Evolutionary conservation across 805 yeast genomes (phyloP).

Genomic region (Metschnikowia shivogae): DNA sequence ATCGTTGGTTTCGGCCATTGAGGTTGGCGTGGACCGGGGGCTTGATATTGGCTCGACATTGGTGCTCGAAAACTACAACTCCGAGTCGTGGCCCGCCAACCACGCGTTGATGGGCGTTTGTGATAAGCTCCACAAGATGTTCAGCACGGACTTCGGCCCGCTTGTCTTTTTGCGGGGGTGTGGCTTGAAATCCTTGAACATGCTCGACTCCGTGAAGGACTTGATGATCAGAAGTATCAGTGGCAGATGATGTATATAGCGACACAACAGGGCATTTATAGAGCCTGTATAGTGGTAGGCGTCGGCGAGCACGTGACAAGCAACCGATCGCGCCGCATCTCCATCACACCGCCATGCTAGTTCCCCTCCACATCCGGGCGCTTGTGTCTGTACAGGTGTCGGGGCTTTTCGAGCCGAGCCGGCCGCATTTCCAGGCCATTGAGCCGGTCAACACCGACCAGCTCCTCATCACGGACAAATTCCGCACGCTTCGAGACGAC

Average conservation of each 20-base stretch:
- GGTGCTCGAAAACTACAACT: constrained; percentile 82
- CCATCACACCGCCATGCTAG: neutral
- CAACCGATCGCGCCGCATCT: neutral
- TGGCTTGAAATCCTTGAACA: constrained; percentile 71
- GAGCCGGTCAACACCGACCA: constrained; percentile 14
- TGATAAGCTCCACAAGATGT: constrained; percentile 86
- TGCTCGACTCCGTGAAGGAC: constrained; percentile 61
- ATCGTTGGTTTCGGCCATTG: constrained; percentile 63
- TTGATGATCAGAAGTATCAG: constrained; percentile 52
- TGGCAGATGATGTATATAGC: constrained; percentile 18
- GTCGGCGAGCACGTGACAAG: neutral
- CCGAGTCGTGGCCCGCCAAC: constrained; percentile 75
- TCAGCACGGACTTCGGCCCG: constrained; percentile 68
- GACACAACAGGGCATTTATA: neutral
- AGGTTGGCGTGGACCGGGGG: constrained; percentile 69
- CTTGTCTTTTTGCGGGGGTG: constrained; percentile 68
- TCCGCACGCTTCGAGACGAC: constrained; percentile 26
- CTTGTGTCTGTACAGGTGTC: constrained; percentile 7
- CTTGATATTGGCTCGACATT: constrained; percentile 80
- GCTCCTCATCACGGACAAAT: constrained; percentile 27
- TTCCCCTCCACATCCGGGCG: constrained; percentile 6
- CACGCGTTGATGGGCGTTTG: constrained; percentile 81
- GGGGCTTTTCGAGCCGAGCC: neutral
- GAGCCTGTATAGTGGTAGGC: too few species aligned
- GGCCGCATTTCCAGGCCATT: neutral